Percentiles rank a stretch among this genome's conserved stretches.
Evolutionary conservation across 2,329 filamentous ascomycete genomes (phyloP).

Genomic region (Xylaria hypoxylon): DNA sequence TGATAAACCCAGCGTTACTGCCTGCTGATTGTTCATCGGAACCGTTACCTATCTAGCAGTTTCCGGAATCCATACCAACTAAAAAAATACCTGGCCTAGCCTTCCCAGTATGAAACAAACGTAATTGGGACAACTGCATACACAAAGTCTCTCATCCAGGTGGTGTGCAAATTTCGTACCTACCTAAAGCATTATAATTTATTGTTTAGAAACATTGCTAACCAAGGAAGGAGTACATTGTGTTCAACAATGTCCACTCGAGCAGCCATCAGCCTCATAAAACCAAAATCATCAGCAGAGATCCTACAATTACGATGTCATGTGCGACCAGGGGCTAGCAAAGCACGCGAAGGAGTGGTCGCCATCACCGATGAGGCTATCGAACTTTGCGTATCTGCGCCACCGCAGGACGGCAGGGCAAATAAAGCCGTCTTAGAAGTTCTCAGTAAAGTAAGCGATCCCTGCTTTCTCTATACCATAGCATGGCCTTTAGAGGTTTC

Average conservation of each 20-base stretch:
- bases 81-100: neutral
- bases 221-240: neutral
- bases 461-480: neutral
- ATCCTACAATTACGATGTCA: slow-evolving; percentile 72
- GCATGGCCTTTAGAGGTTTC: neutral
- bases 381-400: slow-evolving; percentile 74
- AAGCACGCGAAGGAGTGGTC: slow-evolving; percentile 69
- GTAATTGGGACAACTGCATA: neutral
- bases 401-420: slow-evolving; percentile 73
- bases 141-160: neutral
- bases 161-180: neutral
- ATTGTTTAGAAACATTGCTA: neutral
- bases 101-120: neutral
- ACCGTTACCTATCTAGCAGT: no score
- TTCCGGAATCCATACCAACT: no score
- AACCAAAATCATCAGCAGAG: slow-evolving; percentile 56
- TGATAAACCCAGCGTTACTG: no score
- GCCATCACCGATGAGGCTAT: slow-evolving; percentile 67
- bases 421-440: slow-evolving; percentile 74
- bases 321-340: slow-evolving; percentile 74
- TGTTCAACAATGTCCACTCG: slow-evolving; percentile 52
- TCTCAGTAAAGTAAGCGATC: slow-evolving; percentile 62
- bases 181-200: neutral
- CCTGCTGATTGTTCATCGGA: no score
- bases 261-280: slow-evolving; percentile 61